phyloP scores from a whole-genome alignment of 129 eudicot genomes.

The Tagetes erecta region DNA sequence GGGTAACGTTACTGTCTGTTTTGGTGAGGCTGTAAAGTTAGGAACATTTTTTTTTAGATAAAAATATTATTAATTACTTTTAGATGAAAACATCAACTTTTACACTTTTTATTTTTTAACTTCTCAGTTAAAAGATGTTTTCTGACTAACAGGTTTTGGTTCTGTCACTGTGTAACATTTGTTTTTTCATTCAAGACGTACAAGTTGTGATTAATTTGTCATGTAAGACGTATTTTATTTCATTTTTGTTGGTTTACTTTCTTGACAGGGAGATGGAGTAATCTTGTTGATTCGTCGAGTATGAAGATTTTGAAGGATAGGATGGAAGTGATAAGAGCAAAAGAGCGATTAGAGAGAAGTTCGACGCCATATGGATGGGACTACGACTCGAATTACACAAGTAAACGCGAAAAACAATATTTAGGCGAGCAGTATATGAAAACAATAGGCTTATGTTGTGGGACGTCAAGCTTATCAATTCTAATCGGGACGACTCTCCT shows the following conservation, averaged over 20 bases:
- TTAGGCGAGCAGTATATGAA: not conserved
- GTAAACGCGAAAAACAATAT: constrained; percentile 21
- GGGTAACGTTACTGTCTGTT: too few species aligned
- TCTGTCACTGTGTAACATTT: too few species aligned
- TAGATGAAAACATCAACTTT: too few species aligned
- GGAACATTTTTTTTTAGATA: too few species aligned
- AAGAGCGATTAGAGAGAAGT: constrained; percentile 34
- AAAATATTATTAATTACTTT: too few species aligned
- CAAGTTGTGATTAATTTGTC: not conserved
- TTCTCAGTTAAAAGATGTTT: too few species aligned
- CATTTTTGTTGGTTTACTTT: not conserved
- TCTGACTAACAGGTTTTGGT: too few species aligned
- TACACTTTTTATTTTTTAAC: too few species aligned
- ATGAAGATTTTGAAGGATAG: constrained; percentile 36
- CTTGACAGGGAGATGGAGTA: constrained; percentile 34
- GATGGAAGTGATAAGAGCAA: constrained; percentile 35
- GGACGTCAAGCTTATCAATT: constrained; percentile 39
- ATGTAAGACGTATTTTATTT: not conserved
- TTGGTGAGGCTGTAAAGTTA: too few species aligned
- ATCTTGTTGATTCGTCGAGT: constrained; percentile 38
- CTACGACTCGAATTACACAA: constrained; percentile 18
- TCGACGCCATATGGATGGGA: constrained; percentile 31
- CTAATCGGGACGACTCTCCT: constrained; percentile 30
- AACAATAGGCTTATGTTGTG: constrained; percentile 32
- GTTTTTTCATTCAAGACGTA: not conserved